Base-by-base conservation (phyloP, 768 basidiomycete species). In the Boletellus ananas region DNA sequence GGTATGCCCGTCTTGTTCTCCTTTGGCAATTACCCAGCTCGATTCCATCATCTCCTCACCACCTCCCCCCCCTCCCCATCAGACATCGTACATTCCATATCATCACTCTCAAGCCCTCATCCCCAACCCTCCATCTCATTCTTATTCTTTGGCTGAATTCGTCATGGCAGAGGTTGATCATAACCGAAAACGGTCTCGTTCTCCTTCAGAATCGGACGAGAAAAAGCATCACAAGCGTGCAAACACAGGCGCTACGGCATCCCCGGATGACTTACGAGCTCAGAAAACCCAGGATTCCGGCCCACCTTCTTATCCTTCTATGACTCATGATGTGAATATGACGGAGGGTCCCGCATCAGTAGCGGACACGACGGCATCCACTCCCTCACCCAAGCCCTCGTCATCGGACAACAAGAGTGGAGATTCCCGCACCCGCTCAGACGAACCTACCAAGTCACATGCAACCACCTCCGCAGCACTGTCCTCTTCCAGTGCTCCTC, bases 91-190 rank as follows among this genome's bases (percentile, higher is more conserved):
- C 71, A 65, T 70, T 55, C 63, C 57, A 60, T 61, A 60, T 51
- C 60, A 62, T 72, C 73, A 72, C 72, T 69, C 67, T 72, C 72
- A 72, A 71, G 69, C 67, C 70, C 72, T 65, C 71, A 72, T 70
- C 70, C 68, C 65, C 59, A 67, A 69, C 65, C 64, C 62, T 68
- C 61, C 74, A 66, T 59, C 49, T 56, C 64, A 55, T 62, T 58
- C 56, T 59, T 67, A 65, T 70, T 69, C 61, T 66, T 72, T 69
- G 54, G 56, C 76, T 83, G 65, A 79, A 78, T 79, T 77, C 78
- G 80, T 77, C 70, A 89, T 88, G 87, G 83, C 85, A 88, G 87
- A 89, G 78, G 79, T 81, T 76, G 87, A 90, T 75, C 77, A 79
- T 59, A 87, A 77, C 69, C 85, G 88, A 73, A 91, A 91, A 72